Evolutionary conservation across 1,284 basidiomycete genomes (phyloP).

Genomic region (Coniferiporia weirii): DNA sequence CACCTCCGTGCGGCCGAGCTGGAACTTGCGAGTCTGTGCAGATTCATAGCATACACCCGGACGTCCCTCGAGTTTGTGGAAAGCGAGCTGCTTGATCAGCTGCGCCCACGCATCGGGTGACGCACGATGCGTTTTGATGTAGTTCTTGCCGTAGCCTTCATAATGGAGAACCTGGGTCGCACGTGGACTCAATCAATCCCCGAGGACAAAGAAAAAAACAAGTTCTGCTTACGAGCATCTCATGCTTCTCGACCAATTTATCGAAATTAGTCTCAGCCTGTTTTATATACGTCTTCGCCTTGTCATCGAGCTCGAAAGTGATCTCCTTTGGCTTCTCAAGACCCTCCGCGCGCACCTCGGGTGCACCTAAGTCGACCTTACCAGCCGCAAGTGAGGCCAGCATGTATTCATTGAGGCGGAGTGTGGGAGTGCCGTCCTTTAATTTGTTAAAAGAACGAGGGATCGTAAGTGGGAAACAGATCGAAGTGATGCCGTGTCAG

Average conservation of each 20-base stretch:
- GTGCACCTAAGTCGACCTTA: constrained; percentile 68
- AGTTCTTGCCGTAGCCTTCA: constrained; percentile 85
- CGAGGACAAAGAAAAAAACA: not conserved
- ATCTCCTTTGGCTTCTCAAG: constrained; percentile 66
- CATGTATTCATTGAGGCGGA: constrained; percentile 94
- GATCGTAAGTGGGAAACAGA: constrained; percentile 18
- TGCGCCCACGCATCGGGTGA: constrained; percentile 96
- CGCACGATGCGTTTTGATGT: constrained; percentile 84
- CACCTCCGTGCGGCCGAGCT: constrained; percentile 90
- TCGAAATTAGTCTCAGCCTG: constrained; percentile 67
- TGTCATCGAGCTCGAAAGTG: constrained; percentile 63
- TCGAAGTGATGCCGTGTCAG: not conserved
- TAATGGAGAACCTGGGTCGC: constrained; percentile 70
- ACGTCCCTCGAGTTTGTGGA: constrained; percentile 79
- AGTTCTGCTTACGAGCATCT: constrained; percentile 58
- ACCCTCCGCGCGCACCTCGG: constrained; percentile 36
- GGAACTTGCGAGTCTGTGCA: constrained; percentile 91
- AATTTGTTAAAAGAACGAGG: not conserved
- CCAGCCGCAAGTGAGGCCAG: constrained; percentile 74
- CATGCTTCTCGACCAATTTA: constrained; percentile 73
- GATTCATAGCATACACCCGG: constrained; percentile 91
- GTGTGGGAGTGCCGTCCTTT: constrained; percentile 86
- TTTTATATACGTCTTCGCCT: constrained; percentile 50
- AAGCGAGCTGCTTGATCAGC: constrained; percentile 93
- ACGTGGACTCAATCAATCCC: not conserved